phyloP scores from a whole-genome alignment of 257 asterid genomes.

The Fraxinus cuspidata region DNA sequence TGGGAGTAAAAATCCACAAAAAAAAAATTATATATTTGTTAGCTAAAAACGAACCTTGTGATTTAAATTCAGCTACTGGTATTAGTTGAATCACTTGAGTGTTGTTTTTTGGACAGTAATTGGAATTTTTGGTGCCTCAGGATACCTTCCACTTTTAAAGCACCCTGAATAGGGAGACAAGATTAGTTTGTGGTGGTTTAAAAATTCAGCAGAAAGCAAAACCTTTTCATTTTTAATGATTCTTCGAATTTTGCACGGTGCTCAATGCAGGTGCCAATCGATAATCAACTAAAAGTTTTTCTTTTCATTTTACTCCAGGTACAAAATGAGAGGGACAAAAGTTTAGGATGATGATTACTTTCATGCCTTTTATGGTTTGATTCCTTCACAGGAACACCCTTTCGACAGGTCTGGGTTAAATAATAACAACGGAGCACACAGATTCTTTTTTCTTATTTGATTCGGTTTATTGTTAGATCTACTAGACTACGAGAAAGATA shows the following conservation, averaged over 20 bases:
- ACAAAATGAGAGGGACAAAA: neutral
- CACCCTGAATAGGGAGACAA: neutral
- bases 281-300: neutral
- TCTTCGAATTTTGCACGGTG: constrained; percentile 22
- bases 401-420: too few species aligned
- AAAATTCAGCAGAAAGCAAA: neutral
- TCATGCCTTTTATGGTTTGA: too few species aligned
- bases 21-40: too few species aligned
- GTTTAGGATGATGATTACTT: too few species aligned
- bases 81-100: too few species aligned
- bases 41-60: neutral
- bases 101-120: neutral
- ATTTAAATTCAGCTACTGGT: neutral
- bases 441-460: neutral
- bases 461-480: neutral
- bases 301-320: neutral
- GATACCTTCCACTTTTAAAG: neutral
- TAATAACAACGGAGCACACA: too few species aligned
- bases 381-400: too few species aligned
- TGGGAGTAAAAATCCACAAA: neutral
- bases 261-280: constrained; percentile 19
- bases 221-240: neutral
- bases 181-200: neutral
- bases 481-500: neutral
- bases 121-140: too few species aligned